phyloP scores from a whole-genome alignment of 495 filamentous ascomycete genomes.

The Friedmanniomyces simplex region DNA sequence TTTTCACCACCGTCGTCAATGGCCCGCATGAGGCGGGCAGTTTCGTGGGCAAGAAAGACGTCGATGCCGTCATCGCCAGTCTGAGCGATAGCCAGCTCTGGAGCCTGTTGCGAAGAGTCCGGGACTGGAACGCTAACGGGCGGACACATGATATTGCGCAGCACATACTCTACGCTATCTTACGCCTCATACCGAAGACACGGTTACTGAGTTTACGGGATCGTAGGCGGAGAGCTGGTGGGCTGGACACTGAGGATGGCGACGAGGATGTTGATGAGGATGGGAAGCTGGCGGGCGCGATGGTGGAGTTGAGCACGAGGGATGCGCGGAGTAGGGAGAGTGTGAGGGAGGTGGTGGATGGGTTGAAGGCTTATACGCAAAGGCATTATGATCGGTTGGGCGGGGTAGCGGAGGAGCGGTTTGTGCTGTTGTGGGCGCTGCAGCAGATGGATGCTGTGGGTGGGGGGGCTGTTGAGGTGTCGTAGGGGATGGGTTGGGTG shows the following conservation, averaged over 20 bases:
- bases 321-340: constrained; percentile 36
- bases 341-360: constrained; percentile 73
- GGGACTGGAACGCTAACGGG: constrained; percentile 96
- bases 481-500: constrained; percentile 11
- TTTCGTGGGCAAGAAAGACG: constrained; percentile 61
- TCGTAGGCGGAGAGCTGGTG: constrained; percentile 18
- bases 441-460: constrained; percentile 72
- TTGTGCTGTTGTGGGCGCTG: constrained; percentile 83
- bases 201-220: constrained; percentile 59
- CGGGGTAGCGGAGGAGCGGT: constrained; percentile 87
- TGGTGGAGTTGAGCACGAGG: constrained; percentile 9
- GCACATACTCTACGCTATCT: constrained; percentile 67
- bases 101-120: constrained; percentile 60
- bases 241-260: neutral
- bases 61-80: constrained; percentile 72
- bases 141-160: constrained; percentile 78
- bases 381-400: constrained; percentile 80
- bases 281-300: constrained; percentile 6
- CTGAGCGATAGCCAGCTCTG: constrained; percentile 77
- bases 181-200: constrained; percentile 64
- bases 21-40: constrained; percentile 48
- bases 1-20: constrained; percentile 69
- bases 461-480: constrained; percentile 9
- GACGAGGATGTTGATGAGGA: constrained; percentile 8
- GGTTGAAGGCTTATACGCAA: constrained; percentile 76